phyloP scores from a whole-genome alignment of 139 green algal species.

The Zygnema circumcarinatum region DNA sequence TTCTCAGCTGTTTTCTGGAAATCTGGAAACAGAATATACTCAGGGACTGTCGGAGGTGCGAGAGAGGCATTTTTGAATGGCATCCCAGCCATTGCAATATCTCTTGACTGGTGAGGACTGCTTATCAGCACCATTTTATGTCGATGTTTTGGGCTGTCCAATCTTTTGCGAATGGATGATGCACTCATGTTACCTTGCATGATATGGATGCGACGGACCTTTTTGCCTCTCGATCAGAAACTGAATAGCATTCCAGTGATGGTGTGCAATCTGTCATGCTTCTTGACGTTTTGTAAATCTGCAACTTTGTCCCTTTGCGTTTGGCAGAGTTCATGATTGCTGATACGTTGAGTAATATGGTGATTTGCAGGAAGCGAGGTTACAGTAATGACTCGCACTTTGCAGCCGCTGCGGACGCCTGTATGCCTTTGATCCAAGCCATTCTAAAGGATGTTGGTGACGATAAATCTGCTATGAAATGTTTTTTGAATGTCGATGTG shows the following conservation, averaged over 20 bases:
- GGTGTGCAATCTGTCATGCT: too few relatives aligned
- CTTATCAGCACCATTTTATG: too few relatives aligned
- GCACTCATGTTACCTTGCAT: too few relatives aligned
- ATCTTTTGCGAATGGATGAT: too few relatives aligned
- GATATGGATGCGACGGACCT: background rate
- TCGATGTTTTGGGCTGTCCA: too few relatives aligned
- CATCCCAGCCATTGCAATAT: constrained; percentile 33
- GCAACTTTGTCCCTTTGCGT: too few relatives aligned
- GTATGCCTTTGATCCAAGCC: constrained; percentile 15
- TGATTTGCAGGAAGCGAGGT: background rate
- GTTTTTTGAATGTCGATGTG: constrained; percentile 18
- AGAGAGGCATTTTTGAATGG: constrained; percentile 27
- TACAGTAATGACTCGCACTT: constrained; percentile 26
- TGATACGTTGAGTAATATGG: background rate
- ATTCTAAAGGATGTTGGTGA: background rate
- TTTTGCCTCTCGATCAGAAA: background rate
- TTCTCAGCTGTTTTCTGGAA: too few relatives aligned
- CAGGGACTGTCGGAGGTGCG: constrained; percentile 17
- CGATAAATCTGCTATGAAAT: background rate
- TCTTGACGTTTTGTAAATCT: too few relatives aligned
- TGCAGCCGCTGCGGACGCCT: constrained; percentile 5
- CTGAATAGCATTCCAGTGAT: background rate
- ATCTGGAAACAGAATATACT: constrained; percentile 19
- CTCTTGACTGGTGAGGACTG: constrained; percentile 15
- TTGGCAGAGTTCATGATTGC: too few relatives aligned